phyloP scores from a whole-genome alignment of 164 flowering plant genomes.

The Magnolia kwangsiensis region DNA sequence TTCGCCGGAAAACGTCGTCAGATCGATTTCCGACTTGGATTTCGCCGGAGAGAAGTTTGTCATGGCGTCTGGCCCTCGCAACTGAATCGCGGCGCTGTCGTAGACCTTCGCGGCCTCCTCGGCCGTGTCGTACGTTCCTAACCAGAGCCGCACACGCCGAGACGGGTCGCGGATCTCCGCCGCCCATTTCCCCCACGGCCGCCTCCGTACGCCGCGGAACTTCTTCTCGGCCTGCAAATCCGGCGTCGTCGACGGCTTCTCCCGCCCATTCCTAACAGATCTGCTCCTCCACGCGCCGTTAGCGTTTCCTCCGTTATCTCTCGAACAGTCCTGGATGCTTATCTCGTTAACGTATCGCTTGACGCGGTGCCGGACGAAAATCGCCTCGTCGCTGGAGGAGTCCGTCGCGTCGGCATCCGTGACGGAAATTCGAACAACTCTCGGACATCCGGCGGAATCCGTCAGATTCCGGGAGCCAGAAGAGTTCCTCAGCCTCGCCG shows the following conservation, averaged over 20 bases:
- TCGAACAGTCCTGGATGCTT: conserved; percentile 15
- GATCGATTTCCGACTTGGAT: not conserved
- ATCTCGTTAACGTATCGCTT: conserved; percentile 45
- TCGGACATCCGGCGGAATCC: conserved; percentile 8
- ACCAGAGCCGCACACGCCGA: conserved; percentile 55
- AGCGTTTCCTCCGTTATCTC: not conserved
- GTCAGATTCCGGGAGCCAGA: not conserved
- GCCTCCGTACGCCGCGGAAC: conserved; percentile 52
- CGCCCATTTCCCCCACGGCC: conserved; percentile 82
- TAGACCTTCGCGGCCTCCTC: conserved; percentile 69
- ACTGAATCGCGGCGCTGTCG: conserved; percentile 53
- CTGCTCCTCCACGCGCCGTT: conserved; percentile 3
- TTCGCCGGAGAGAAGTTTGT: conserved; percentile 29
- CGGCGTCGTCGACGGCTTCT: conserved; percentile 4
- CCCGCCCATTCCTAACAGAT: conserved; percentile 8
- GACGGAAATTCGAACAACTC: conserved; percentile 33
- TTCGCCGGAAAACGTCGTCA: not conserved
- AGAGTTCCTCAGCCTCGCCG: not conserved
- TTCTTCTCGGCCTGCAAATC: conserved; percentile 5
- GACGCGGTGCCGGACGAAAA: conserved; percentile 27
- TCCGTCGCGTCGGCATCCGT: conserved; percentile 60
- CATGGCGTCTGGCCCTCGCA: conserved; percentile 55
- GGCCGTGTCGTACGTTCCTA: conserved; percentile 67
- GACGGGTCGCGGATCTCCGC: conserved; percentile 74
- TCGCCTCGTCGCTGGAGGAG: conserved; percentile 47